phyloP scores from a whole-genome alignment of 2,329 filamentous ascomycete species.

The Pezicula rhizophila region DNA sequence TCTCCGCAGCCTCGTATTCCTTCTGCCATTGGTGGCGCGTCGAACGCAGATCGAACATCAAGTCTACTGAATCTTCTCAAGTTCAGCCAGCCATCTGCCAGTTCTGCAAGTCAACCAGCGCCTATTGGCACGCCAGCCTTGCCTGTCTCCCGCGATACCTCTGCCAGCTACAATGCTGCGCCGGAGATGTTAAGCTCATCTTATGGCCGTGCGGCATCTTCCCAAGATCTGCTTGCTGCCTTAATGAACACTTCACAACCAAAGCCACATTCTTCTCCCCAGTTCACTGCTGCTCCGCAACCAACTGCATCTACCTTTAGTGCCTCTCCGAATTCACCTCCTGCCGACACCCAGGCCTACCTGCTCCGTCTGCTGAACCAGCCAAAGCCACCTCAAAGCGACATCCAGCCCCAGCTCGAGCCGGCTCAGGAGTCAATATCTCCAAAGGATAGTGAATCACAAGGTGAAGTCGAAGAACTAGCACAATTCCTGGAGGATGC shows the following conservation, averaged over 20 bases:
- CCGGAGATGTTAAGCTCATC: conserved; percentile 14
- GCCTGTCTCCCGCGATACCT: conserved; percentile 22
- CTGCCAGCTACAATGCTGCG: conserved; percentile 15
- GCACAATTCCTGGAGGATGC: conserved; percentile 38
- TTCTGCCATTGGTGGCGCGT: conserved; percentile 21
- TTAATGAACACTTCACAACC: conserved; percentile 22
- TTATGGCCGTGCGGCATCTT: conserved; percentile 12
- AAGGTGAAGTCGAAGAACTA: conserved; percentile 28
- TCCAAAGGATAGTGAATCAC: conserved; percentile 32
- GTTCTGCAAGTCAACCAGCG: conserved; percentile 17
- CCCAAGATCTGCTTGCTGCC: conserved; percentile 25
- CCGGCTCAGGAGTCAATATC: conserved; percentile 27
- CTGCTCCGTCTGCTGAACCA: conserved; percentile 81
- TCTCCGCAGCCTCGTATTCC: conserved; percentile 35
- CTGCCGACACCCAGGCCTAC: conserved; percentile 73
- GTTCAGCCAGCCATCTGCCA: conserved; percentile 45
- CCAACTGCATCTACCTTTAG: conserved; percentile 14
- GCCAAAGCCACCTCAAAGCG: conserved; percentile 59
- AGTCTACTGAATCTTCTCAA: conserved; percentile 60
- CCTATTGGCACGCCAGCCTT: conserved; percentile 23
- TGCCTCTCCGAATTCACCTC: conserved; percentile 45
- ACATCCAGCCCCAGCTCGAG: conserved; percentile 26
- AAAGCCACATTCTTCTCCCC: conserved; percentile 19
- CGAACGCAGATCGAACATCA: conserved; percentile 42
- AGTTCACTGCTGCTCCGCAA: conserved; percentile 20